These are phyloP conservation scores for Puccinia novopanici DNA, from an alignment of 1,284 basidiomycete species.

Conservation along the genomic window DNA sequence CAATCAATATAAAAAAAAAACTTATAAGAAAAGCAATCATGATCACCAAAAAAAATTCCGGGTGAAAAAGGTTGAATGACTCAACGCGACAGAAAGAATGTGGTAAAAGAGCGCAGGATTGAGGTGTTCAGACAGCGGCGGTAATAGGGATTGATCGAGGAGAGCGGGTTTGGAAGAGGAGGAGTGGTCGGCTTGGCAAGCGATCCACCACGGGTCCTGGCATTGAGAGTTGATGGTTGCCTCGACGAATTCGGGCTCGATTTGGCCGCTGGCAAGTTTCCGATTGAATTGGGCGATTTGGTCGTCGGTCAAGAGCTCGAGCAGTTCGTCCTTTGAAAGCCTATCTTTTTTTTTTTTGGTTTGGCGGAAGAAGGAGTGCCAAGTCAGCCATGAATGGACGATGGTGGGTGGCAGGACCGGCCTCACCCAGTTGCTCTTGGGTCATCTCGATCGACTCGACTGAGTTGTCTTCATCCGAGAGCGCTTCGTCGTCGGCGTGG, in stretches of 20 bases:
- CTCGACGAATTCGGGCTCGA: conserved; percentile 8
- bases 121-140: not conserved
- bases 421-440: conserved; percentile 16
- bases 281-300: conserved; percentile 15
- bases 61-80: not conserved
- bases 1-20: not conserved
- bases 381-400: no score
- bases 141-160: not conserved
- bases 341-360: not conserved
- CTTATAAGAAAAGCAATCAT: not conserved
- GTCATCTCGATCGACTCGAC: not conserved
- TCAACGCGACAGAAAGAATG: conserved; percentile 21
- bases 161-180: not conserved
- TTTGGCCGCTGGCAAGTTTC: not conserved
- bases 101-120: conserved; percentile 19
- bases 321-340: conserved; percentile 3
- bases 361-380: not conserved
- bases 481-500: not conserved
- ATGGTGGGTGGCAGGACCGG: no score
- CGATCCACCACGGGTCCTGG: conserved; percentile 22
- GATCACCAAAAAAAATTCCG: not conserved
- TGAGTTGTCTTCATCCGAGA: conserved; percentile 8
- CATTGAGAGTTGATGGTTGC: conserved; percentile 30
- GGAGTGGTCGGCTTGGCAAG: not conserved
- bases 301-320: not conserved